Conservation (phyloP, 805 yeast species). For the Starmerella cellae region DNA sequence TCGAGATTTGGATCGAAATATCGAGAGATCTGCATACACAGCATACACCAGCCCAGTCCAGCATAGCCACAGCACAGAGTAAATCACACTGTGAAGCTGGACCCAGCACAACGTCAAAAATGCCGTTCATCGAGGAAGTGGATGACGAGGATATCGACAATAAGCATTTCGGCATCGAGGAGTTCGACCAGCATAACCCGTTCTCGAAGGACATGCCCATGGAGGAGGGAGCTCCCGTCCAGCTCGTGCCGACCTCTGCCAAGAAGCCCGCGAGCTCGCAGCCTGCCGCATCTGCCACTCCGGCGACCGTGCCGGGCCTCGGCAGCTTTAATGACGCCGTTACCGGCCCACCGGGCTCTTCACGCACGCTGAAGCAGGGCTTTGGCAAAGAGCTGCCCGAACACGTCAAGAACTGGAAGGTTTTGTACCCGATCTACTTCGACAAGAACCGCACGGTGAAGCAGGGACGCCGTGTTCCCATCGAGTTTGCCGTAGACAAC, state of each 20-base stretch:
- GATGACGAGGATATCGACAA: conserved; percentile 71
- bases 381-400: conserved; percentile 32
- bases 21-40: too few species aligned
- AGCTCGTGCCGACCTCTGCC: conserved; percentile 13
- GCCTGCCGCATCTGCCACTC: conserved; percentile 1
- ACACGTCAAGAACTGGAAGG: conserved; percentile 49
- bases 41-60: too few species aligned
- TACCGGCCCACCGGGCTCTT: neutral
- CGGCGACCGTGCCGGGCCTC: neutral
- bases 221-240: conserved; percentile 18
- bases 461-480: conserved; percentile 73
- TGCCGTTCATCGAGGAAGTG: conserved; percentile 30
- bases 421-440: conserved; percentile 85
- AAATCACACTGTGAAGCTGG: too few species aligned
- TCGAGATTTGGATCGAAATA: too few species aligned
- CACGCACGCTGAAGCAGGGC: conserved; percentile 11
- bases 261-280: conserved; percentile 17
- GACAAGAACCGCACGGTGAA: conserved; percentile 60
- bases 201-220: conserved; percentile 24
- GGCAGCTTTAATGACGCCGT: neutral
- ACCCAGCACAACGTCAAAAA: too few species aligned
- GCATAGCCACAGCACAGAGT: too few species aligned
- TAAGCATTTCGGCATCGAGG: conserved; percentile 86
- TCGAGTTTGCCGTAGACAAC: conserved; percentile 59
- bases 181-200: conserved; percentile 51